These are phyloP conservation scores for Cladosporium sp. DNA, from an alignment of 2,329 filamentous ascomycete species.

Conservation along the genomic window DNA sequence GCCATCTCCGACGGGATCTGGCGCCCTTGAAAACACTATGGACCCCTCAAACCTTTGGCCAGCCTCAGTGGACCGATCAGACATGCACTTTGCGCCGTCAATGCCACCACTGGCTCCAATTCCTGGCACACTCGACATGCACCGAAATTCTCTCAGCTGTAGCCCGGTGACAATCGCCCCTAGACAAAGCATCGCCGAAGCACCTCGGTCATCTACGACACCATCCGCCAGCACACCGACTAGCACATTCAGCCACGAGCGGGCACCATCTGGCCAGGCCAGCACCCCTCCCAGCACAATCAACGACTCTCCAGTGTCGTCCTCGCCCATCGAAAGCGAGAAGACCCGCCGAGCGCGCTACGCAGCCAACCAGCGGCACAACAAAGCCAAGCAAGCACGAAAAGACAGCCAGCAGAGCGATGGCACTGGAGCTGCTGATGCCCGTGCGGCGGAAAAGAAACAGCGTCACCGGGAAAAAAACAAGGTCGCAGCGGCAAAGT, in stretches of 20 bases:
- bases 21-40: background rate
- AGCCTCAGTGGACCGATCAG: background rate
- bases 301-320: background rate
- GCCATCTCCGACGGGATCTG: background rate
- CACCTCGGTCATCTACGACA: background rate
- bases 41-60: background rate
- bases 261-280: background rate
- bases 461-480: slow-evolving; percentile 12
- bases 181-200: background rate
- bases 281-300: background rate
- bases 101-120: background rate
- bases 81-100: background rate
- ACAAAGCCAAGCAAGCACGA: background rate
- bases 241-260: background rate
- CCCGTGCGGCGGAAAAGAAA: background rate
- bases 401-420: slow-evolving; percentile 4
- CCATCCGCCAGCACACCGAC: background rate
- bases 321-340: background rate
- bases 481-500: slow-evolving; percentile 13
- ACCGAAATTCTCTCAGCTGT: background rate
- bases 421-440: background rate
- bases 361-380: slow-evolving; percentile 13
- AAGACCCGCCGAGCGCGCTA: slow-evolving; percentile 8
- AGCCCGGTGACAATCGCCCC: background rate
- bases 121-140: background rate